Base-by-base conservation (phyloP, 2,329 filamentous ascomycete genomes). In the Xylariales sp. region DNA sequence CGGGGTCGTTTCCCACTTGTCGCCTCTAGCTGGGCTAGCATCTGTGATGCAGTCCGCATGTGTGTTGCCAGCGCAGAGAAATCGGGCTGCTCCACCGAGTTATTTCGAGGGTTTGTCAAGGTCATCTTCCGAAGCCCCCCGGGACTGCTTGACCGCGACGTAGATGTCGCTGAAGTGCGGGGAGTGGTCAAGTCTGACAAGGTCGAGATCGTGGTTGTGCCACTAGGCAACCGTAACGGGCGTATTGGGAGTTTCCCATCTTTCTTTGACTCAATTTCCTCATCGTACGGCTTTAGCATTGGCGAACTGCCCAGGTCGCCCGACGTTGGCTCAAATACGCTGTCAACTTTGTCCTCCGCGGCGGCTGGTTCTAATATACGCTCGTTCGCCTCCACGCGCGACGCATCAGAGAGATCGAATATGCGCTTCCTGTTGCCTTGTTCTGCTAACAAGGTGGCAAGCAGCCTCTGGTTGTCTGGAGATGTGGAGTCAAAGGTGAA, bases 11-110 rank as follows among this genome's bases (percentile, higher is more conserved):
- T 93, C 19, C 85, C 83, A 46, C 83, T 83, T 16, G 85, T 91
- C 2, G 84, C 78, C 42, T 93, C 86, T 8, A 93, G 71, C 52
- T 93, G 87, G 12, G 87, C 85, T 29, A 93, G 69, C 87, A 93
- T 93, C 59, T 90, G 85, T 12, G 87, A 88, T 4, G 87, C 87
- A 4, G 86, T 89, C 15, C 87, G 78, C 86, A 93, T 93, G 57
- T 93, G 87, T 11, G 86, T 90, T 11, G 87, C 88, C 21, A 93
- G 65, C 3, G 87, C 87, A 10, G 85, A 88, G 48, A 91, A 85
- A 53, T 93, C 87, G 2, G 85, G 83, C 55, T 88, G 85, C 41
- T 89, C 85, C 10, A 67, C 63, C 13, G 74, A 66, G 18, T 68
- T 69, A 46, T 72, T 76, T 33, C 76, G 70, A 36, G 70, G 69